Evolutionary conservation across 108 stramenopile species (phyloP), one percentile per base, ranked within the genome.

Genomic region (Fragilaria crotonensis): DNA sequence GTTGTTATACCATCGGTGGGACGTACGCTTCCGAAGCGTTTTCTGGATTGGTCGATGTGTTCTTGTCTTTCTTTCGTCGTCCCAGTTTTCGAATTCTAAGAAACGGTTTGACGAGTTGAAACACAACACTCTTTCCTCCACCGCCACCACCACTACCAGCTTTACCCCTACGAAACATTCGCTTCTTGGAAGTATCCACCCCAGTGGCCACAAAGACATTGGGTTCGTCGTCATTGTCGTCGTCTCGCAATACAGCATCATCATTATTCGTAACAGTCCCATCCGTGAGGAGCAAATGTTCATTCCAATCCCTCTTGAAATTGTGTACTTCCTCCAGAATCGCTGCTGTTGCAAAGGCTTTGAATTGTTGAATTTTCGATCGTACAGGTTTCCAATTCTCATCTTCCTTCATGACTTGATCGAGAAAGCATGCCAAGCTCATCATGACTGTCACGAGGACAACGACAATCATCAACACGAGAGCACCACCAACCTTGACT

Each of bases 201-300:
- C n/a, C n/a, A n/a, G n/a, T n/a, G n/a, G n/a, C n/a, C n/a, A n/a
- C n/a, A n/a, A n/a, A n/a, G n/a, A n/a, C n/a, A n/a, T n/a, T n/a
- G n/a, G n/a, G n/a, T n/a, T n/a, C n/a, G n/a, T n/a, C n/a, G n/a
- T n/a, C n/a, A n/a, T n/a, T n/a, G n/a, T n/a, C n/a, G n/a, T n/a
- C n/a, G n/a, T n/a, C n/a, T n/a, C n/a, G n/a, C n/a, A n/a, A n/a
- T n/a, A n/a, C n/a, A n/a, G n/a, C n/a, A n/a, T 11, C 48, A 27
- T 23, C 25, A 48, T 59, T 19, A 45, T 17, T 26, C 5, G 7
- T 20, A 7, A 14, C 60, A 3, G 4, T 50, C 19, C 63, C 63
- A 64, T 64, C 30, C 19, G 54, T 64, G 14, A 64, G 19, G 1
- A 64, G 2, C 2, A 64, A 45, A 28, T 64, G 63, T 3, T 54